phyloP scores from a whole-genome alignment of 495 filamentous ascomycete genomes.

The Halenospora varia region DNA sequence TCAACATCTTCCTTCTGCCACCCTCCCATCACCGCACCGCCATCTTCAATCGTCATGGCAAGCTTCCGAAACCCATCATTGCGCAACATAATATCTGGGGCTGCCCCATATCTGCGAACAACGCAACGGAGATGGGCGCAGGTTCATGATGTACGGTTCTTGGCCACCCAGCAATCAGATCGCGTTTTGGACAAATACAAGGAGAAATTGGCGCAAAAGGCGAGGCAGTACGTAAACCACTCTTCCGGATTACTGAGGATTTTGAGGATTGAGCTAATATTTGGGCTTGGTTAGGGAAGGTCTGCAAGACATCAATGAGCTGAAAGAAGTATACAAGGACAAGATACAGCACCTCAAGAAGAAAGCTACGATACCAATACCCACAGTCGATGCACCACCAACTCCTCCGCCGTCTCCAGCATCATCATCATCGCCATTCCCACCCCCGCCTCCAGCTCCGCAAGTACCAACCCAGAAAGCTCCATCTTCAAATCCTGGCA shows the following conservation, averaged over 20 bases:
- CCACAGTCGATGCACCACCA: conserved; percentile 28
- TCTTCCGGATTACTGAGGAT: background rate
- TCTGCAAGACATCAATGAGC: conserved; percentile 63
- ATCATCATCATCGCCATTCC: conserved; percentile 20
- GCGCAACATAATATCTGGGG: conserved; percentile 25
- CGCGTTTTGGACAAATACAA: conserved; percentile 78
- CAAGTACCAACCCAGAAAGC: conserved; percentile 28
- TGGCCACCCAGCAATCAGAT: conserved; percentile 60
- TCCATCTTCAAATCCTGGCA: conserved; percentile 42
- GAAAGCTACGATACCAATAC: conserved; percentile 29
- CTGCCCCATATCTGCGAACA: conserved; percentile 24
- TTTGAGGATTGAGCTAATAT: conserved; percentile 1
- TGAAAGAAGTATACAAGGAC: conserved; percentile 78
- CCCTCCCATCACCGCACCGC: background rate
- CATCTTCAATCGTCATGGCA: conserved; percentile 23
- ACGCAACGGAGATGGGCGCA: conserved; percentile 82
- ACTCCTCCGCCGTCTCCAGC: conserved; percentile 24
- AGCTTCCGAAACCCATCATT: conserved; percentile 24
- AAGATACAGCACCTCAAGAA: conserved; percentile 58
- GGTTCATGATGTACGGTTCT: conserved; percentile 87
- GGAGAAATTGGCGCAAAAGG: conserved; percentile 80
- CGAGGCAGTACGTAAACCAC: conserved; percentile 53
- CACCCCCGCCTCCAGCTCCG: conserved; percentile 31
- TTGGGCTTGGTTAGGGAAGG: conserved; percentile 56
- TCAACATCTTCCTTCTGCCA: background rate